phyloP scores from a whole-genome alignment of 768 basidiomycete species.

The Calocera viscosa region DNA sequence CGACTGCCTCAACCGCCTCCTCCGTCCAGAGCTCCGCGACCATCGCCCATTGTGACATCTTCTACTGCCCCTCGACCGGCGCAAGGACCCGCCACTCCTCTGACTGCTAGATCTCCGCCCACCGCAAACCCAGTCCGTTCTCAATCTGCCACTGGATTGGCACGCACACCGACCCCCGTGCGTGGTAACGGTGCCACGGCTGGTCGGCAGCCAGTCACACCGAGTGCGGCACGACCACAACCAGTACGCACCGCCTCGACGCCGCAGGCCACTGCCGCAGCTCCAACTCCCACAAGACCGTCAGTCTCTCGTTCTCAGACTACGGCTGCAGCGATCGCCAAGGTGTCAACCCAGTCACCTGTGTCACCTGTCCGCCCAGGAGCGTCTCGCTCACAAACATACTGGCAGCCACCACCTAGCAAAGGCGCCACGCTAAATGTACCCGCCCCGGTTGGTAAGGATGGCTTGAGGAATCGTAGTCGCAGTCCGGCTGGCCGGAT shows the following conservation, averaged over 20 bases:
- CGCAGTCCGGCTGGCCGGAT: slow-evolving; percentile 6
- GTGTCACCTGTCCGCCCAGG: background rate
- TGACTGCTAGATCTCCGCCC: background rate
- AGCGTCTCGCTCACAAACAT: background rate
- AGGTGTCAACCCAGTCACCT: background rate
- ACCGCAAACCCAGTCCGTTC: background rate
- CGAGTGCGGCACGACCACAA: background rate
- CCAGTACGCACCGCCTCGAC: background rate
- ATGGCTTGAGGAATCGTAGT: background rate
- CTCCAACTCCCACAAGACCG: background rate
- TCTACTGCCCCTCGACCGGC: background rate
- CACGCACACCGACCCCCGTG: background rate
- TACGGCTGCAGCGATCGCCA: background rate
- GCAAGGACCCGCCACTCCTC: background rate
- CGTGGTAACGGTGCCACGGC: background rate
- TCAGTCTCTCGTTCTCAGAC: background rate
- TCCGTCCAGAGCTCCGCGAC: background rate
- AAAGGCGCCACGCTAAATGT: background rate
- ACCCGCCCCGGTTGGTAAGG: background rate
- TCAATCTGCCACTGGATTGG: background rate
- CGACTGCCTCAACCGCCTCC: background rate
- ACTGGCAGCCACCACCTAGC: background rate
- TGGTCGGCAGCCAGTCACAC: background rate
- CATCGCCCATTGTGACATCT: background rate
- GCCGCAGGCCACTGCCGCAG: background rate